Conservation (phyloP, 164 flowering plant species). For the Vitis riparia region DNA sequence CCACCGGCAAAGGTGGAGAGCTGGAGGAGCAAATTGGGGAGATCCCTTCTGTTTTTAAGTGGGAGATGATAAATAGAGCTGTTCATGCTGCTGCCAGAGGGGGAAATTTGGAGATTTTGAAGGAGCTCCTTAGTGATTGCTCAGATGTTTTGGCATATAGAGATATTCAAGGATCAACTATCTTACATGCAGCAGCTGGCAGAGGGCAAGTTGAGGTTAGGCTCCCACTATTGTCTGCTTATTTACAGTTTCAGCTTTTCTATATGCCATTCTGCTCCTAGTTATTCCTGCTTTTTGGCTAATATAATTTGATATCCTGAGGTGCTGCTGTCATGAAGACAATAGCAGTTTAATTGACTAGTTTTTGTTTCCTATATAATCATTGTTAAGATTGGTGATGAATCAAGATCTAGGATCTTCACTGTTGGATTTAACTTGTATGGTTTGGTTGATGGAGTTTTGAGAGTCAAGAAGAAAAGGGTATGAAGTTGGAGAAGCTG, state of each 20-base stretch:
- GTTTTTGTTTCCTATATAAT: not conserved
- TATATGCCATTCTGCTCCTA: not conserved
- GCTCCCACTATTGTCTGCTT: not conserved
- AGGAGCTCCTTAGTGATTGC: slow-evolving; percentile 49
- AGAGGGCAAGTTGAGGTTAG: slow-evolving; percentile 65
- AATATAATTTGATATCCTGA: no score
- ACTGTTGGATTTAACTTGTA: not conserved
- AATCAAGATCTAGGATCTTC: slow-evolving; percentile 5
- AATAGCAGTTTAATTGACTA: not conserved
- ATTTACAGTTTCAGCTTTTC: not conserved
- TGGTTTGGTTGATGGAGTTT: not conserved
- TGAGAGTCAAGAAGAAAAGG: not conserved
- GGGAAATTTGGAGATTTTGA: slow-evolving; percentile 47
- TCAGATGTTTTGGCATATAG: slow-evolving; percentile 51
- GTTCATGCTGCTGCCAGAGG: slow-evolving; percentile 75
- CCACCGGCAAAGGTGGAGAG: slow-evolving; percentile 26
- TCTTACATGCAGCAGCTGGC: slow-evolving; percentile 67
- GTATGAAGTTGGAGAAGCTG: not conserved
- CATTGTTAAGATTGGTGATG: not conserved
- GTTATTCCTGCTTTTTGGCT: not conserved
- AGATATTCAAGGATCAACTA: slow-evolving; percentile 54
- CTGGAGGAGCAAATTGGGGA: slow-evolving; percentile 43
- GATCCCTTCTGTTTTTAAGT: slow-evolving; percentile 44
- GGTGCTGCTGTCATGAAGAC: not conserved
- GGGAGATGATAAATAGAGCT: slow-evolving; percentile 66